These are phyloP conservation scores for Lophiostoma macrostomum DNA, from an alignment of 495 filamentous ascomycete species.

Conservation along the genomic window DNA sequence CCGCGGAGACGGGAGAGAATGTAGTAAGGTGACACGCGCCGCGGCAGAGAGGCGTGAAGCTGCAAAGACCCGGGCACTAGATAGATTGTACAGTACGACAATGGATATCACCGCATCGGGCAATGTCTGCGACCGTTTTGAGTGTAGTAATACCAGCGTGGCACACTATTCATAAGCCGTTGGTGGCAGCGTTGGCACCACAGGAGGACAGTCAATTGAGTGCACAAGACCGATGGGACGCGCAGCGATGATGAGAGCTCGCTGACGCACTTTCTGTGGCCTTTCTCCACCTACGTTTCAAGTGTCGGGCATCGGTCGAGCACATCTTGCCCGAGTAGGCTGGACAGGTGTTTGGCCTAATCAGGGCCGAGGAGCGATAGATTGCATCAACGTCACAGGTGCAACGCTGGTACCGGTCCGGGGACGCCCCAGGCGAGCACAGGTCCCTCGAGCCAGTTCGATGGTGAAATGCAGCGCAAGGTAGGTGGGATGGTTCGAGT, in stretches of 20 bases:
- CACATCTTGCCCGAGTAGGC: slow-evolving; percentile 13
- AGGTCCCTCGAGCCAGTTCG: no score
- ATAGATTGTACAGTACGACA: slow-evolving; percentile 28
- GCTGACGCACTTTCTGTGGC: no score
- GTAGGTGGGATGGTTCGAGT: no score
- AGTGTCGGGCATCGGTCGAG: neutral
- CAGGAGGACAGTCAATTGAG: no score
- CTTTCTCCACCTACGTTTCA: slow-evolving; percentile 27
- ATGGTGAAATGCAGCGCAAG: no score
- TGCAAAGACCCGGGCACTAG: slow-evolving; percentile 5
- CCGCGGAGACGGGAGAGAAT: slow-evolving; percentile 72
- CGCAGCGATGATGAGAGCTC: no score
- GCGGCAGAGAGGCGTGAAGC: neutral
- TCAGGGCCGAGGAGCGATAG: slow-evolving; percentile 1
- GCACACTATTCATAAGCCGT: neutral
- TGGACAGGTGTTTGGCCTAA: slow-evolving; percentile 1
- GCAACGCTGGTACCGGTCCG: neutral
- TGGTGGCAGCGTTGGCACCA: neutral
- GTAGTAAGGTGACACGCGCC: slow-evolving; percentile 38
- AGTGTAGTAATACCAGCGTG: no score
- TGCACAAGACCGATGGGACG: no score
- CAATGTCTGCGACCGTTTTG: neutral
- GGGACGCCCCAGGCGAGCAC: no score
- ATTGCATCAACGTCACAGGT: slow-evolving; percentile 21
- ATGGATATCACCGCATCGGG: slow-evolving; percentile 24